Conservation (phyloP, 2,329 filamentous ascomycete species). For the Alternaria sp. region DNA sequence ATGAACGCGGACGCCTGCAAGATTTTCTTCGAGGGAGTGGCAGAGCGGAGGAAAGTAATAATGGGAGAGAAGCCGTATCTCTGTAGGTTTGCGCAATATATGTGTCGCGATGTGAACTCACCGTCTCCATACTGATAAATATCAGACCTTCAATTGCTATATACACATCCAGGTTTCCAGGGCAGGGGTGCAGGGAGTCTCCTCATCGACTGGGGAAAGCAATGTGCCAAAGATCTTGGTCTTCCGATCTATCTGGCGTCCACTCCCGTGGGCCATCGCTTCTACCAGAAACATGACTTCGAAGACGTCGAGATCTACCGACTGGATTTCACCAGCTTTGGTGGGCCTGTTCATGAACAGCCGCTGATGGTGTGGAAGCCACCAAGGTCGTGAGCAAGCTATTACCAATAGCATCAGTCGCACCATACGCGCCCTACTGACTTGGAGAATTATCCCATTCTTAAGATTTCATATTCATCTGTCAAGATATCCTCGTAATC, state of each 20-base stretch:
- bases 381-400: not conserved
- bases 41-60: constrained; percentile 22
- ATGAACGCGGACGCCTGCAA: constrained; percentile 32
- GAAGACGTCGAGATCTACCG: constrained; percentile 25
- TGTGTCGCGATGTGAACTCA: not conserved
- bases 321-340: constrained; percentile 24
- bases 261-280: constrained; percentile 18
- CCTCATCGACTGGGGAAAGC: constrained; percentile 28
- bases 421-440: no score
- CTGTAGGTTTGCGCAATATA: constrained; percentile 19
- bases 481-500: not conserved
- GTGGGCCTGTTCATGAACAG: constrained; percentile 17
- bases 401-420: not conserved
- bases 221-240: constrained; percentile 31
- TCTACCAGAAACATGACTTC: constrained; percentile 37
- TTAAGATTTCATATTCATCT: not conserved
- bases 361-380: constrained; percentile 31
- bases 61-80: constrained; percentile 31
- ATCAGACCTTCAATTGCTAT: constrained; percentile 35
- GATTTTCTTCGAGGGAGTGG: constrained; percentile 29
- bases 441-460: not conserved
- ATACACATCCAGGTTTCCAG: constrained; percentile 34
- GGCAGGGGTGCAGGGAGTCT: constrained; percentile 30
- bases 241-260: constrained; percentile 37
- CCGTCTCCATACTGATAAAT: not conserved